phyloP scores from a whole-genome alignment of 345 rosid species.

The Carallia brachiata region DNA sequence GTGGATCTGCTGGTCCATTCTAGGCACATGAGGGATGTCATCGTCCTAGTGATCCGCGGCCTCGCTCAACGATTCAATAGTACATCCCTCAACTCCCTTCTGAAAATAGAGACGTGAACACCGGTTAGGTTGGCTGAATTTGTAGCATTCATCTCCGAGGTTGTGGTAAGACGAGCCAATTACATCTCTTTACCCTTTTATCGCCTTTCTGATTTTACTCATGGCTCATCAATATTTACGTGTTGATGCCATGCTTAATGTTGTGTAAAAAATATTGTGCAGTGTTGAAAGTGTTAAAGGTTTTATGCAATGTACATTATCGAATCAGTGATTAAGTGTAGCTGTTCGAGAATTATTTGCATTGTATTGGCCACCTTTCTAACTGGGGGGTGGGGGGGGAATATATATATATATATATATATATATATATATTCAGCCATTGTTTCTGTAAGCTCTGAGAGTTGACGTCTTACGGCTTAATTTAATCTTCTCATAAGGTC shows the following conservation, averaged over 20 bases:
- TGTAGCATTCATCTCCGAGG: background rate
- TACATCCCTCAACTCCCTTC: constrained; percentile 92
- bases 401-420: too few species aligned
- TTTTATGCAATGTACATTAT: background rate
- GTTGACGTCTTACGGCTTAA: too few species aligned
- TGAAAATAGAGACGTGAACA: constrained; percentile 62
- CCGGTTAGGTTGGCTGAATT: constrained; percentile 7
- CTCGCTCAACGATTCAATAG: constrained; percentile 94
- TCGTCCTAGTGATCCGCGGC: constrained; percentile 81
- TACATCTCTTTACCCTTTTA: background rate
- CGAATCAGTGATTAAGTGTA: background rate
- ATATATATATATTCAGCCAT: too few species aligned
- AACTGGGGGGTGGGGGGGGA: too few species aligned
- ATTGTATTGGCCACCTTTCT: too few species aligned
- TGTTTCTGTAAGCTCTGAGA: too few species aligned
- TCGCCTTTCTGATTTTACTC: background rate
- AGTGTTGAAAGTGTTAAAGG: background rate
- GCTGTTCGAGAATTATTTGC: too few species aligned
- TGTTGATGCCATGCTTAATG: background rate
- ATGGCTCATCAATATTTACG: background rate
- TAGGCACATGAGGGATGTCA: constrained; percentile 68
- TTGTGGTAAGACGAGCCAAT: background rate
- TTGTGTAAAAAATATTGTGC: background rate
- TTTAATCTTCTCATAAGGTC: too few species aligned
- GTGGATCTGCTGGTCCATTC: constrained; percentile 82